Base-by-base conservation (phyloP, 257 asterid species). In the Nicotiana attenuata region DNA sequence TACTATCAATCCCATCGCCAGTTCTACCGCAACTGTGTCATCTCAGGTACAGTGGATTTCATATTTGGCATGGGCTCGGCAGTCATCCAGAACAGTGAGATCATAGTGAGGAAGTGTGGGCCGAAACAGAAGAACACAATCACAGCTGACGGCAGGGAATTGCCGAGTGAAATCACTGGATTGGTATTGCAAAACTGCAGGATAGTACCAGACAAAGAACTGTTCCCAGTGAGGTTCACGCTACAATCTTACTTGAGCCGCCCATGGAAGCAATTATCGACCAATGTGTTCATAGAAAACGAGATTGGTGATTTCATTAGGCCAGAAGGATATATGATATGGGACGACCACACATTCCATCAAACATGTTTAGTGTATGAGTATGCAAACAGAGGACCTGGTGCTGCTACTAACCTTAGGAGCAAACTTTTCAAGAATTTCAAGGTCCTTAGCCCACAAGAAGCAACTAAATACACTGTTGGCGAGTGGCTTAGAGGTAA, bases 11-110 rank as follows among this genome's bases (percentile, higher is more conserved):
- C 82, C 5, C 29, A 7, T 14, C 85, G 94, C 0, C 95, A 90
- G 26, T 94, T 92, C 87, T 92, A 91, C 87, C 89, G 91, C 47
- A 89, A 90, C 85, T 94, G 97, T 81, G 85, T 84, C 28, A 90
- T 94, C 16, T 92, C 89, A 35, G 98, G 98, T 3, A 92, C 96
- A 14, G 29, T 93, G 0, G 97, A 94, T 83, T 91, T 94, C 93
- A 91, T 94, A 77, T 92, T 94, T 65, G 98, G 97, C 0, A 90
- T 77, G 87, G 97, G 97, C 0, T 64, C 89, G 0, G 90, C 90
- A 0, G 65, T 92, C n/a, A 87, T 92, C 86, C 97, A 94, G 65
- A 91, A 91, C 77, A 87, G 91, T 28, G 81, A 85, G 81, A 92
- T 94, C 79, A 57, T 93, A 5, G 91, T 88, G 14, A 80, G 97